These are phyloP conservation scores for Sechiopsis laciniata DNA, from an alignment of 306 rosid genomes.

Conservation along the genomic window DNA sequence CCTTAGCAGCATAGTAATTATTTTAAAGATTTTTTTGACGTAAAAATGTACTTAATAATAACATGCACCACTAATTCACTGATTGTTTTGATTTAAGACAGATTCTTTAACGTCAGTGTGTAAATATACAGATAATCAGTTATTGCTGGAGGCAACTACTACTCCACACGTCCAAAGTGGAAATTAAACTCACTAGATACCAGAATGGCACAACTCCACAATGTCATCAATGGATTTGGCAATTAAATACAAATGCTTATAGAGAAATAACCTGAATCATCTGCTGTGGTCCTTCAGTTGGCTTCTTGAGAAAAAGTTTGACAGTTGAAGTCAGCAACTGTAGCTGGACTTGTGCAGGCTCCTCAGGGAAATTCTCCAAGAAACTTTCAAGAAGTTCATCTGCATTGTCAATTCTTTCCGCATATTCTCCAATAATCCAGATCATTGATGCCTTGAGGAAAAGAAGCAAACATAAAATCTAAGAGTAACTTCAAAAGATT, in stretches of 20 bases:
- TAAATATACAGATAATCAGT: too few species aligned
- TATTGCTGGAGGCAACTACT: background rate
- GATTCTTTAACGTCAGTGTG: background rate
- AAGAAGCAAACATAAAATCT: background rate
- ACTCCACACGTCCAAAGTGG: background rate
- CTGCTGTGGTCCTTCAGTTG: conserved; percentile 98
- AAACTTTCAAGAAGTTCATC: conserved; percentile 99
- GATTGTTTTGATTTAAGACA: background rate
- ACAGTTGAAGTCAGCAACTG: conserved; percentile 97
- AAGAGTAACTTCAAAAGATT: conserved; percentile 6
- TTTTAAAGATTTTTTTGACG: background rate
- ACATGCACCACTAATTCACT: background rate
- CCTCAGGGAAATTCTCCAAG: conserved; percentile 89
- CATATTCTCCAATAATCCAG: conserved; percentile 99
- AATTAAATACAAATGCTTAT: background rate
- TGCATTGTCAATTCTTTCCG: conserved; percentile 99
- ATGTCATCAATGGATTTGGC: conserved; percentile 24
- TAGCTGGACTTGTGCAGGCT: conserved; percentile 96
- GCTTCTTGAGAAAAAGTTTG: conserved; percentile 97
- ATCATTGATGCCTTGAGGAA: conserved; percentile 84
- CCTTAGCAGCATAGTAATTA: background rate
- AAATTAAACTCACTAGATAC: background rate
- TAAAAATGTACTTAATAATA: background rate
- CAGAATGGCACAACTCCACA: background rate
- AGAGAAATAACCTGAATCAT: conserved; percentile 76